Evolutionary conservation across 495 filamentous ascomycete genomes (phyloP), one percentile per base, ranked within the genome.

Genomic region (Xylaria longipes): DNA sequence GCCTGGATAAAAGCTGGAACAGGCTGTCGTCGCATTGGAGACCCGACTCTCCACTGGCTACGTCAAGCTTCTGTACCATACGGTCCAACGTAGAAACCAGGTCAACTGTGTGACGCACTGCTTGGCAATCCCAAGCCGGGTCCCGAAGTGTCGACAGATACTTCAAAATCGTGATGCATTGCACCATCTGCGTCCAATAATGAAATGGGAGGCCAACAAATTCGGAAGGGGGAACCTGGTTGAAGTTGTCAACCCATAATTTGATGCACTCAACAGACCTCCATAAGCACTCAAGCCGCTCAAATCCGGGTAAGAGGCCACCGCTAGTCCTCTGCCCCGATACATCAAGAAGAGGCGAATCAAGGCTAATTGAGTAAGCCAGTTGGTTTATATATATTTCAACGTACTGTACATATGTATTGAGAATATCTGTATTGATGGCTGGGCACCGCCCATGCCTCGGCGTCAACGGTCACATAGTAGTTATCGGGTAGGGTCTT

Each of bases 111-210:
- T 80, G 77, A 27, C 76, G 77, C 45, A 82, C 79, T 14, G 75
- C 79, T 46, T 78, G 73, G 25, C 74, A 75, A 69, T 85, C 81
- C 83, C 84, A 85, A 1, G 72, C 80, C 56, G 82, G 81, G 58
- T 84, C 77, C 27, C 79, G 64, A 9, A 84, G 79, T 1, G 75
- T 80, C 1, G 82, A 83, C 1, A 85, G 77, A 6, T 79, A 75
- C 50, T 83, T 81, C 66, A 85, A 77, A 8, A 83, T 66, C 7
- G 78, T 79, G 27, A 82, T 50, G 63, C 71, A 78, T 9, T 75
- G 80, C 31, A 81, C 72, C 48, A 84, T 70, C 39, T 84, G 82
- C 1, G 77, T 78, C 78, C 77, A 84, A 43, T 81, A 80, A 25
- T 77, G 73, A 58, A 83, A 81, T 3, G 84, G 77, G 12, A 79